Evolutionary conservation across 805 yeast genomes (phyloP).

Genomic region (Candida mattraensis): DNA sequence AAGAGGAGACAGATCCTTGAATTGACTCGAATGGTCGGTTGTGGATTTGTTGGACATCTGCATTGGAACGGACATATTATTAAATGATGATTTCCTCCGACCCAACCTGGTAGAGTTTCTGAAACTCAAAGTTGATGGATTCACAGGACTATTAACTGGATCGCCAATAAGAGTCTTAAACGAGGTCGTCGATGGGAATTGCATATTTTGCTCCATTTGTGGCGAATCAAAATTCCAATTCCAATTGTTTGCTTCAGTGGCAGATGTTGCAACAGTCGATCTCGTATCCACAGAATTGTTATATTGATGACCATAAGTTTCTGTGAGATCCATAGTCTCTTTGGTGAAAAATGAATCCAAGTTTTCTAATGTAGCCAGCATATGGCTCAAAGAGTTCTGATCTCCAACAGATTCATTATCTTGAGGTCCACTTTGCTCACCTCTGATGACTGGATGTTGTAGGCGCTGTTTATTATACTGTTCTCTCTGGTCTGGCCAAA

Average conservation of each 20-base stretch:
- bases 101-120: constrained; percentile 22
- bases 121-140: constrained; percentile 18
- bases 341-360: constrained; percentile 86
- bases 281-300: constrained; percentile 63
- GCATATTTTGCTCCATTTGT: constrained; percentile 25
- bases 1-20: constrained; percentile 21
- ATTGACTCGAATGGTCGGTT: constrained; percentile 13
- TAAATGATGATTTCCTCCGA: constrained; percentile 16
- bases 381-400: constrained; percentile 75
- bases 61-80: constrained; percentile 17
- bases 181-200: constrained; percentile 59
- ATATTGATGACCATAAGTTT: constrained; percentile 40
- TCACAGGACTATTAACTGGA: constrained; percentile 10
- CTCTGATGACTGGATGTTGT: constrained; percentile 25
- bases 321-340: constrained; percentile 36
- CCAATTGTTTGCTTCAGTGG: constrained; percentile 25
- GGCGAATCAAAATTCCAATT: constrained; percentile 30
- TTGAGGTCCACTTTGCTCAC: constrained; percentile 25
- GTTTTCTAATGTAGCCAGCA: constrained; percentile 91
- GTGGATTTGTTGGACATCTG: constrained; percentile 17
- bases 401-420: constrained; percentile 55
- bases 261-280: constrained; percentile 42
- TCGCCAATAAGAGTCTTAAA: constrained; percentile 74
- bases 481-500: constrained; percentile 28
- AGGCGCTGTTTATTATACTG: constrained; percentile 31